These are phyloP conservation scores for Populus hybrid DNA, from an alignment of 441 rosid species.

Conservation along the genomic window DNA sequence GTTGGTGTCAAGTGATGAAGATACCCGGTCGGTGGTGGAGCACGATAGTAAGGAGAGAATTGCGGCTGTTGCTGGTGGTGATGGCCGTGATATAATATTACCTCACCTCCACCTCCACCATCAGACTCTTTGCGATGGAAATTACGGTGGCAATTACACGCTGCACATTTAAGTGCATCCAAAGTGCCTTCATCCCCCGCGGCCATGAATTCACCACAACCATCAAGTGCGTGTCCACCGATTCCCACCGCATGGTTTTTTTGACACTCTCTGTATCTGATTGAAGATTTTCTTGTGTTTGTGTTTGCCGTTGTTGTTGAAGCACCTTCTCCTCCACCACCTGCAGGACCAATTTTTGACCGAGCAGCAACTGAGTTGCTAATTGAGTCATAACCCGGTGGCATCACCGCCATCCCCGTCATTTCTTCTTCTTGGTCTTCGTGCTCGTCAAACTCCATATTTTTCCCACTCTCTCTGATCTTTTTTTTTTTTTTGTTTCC, in stretches of 20 bases:
- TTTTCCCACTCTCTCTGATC: not conserved
- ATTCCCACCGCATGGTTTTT: constrained; percentile 84
- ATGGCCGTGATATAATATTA: constrained; percentile 23
- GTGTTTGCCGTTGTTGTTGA: constrained; percentile 4
- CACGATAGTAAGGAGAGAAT: constrained; percentile 61
- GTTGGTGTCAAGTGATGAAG: constrained; percentile 54
- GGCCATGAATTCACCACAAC: constrained; percentile 90
- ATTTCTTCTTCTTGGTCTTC: constrained; percentile 62
- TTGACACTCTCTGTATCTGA: constrained; percentile 74
- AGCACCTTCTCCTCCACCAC: constrained; percentile 40
- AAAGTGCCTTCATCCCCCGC: constrained; percentile 77
- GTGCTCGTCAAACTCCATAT: constrained; percentile 69
- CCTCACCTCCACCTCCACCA: constrained; percentile 14
- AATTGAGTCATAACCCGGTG: constrained; percentile 35
- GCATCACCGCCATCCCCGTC: constrained; percentile 35
- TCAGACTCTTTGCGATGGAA: constrained; percentile 87
- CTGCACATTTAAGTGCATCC: constrained; percentile 83
- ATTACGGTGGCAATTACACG: constrained; percentile 92
- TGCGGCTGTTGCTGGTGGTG: constrained; percentile 41
- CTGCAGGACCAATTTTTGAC: constrained; percentile 17
- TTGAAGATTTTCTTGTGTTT: constrained; percentile 29
- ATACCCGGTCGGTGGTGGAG: constrained; percentile 62
- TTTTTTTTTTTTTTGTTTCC: no score
- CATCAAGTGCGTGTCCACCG: constrained; percentile 84
- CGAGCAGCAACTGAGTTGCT: constrained; percentile 26